Evolutionary conservation across 192 early-diverging fungal species (phyloP), one percentile per base, ranked within the genome.

Genomic region (Radiomyces spectabilis): DNA sequence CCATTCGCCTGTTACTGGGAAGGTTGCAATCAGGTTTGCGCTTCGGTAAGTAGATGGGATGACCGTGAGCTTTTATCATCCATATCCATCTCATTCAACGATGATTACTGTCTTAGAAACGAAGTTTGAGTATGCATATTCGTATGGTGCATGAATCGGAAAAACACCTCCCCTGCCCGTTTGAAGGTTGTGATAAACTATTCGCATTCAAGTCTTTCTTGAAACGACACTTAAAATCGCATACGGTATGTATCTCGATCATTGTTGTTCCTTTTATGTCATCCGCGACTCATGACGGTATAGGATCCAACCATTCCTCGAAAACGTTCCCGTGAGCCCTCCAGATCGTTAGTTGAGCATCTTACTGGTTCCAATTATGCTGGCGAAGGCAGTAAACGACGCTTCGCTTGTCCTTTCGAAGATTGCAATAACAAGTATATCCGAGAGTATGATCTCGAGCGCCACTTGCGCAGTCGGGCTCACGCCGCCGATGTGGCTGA

Each of bases 401-500:
- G 38, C 12, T 52, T 22, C 25, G 24, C 5, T 2, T 65, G 63
- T 40, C 55, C 55, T 21, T 47, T 58, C 32, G 56, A 43, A 18
- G 56, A 37, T 4, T 65, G 63, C 35, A 34, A 27, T 7, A 31
- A 18, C 1, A 46, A 31, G 13, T 65, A 48, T 33, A 37, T 29
- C 12, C 41, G 44, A 27, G 40, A 47, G 21, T 53, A 58, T 32
- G 49, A 52, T 24, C 50, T 65, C 1, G 25, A 45, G 25, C 30
- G 49, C 6, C 63, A 65, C 26, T 26, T 64, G 9, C 32, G 41
- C 15, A 64, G 62, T 40, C 34, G 32, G 15, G 8, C 24, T 2
- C 62, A 64, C 18, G 32, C 42, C 22, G 24, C 37, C 61, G 78
- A 84, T 50, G 60, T 68, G 25, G 81, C 69, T 4, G 74, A 97